These are phyloP conservation scores for Nakazawaea ishiwadae DNA, from an alignment of 805 yeast genomes.

Conservation along the genomic window DNA sequence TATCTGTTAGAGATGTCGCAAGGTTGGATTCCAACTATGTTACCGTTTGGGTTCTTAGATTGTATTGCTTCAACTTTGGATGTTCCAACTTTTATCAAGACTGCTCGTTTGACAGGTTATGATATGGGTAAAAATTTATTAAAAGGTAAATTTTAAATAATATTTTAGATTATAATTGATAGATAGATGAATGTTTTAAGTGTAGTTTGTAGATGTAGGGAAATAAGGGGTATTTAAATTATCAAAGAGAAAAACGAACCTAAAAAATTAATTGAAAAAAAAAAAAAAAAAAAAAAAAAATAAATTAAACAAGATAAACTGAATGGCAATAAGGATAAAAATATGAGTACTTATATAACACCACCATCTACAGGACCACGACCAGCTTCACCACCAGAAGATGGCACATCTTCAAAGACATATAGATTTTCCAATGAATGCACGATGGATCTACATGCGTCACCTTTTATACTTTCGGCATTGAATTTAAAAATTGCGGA, in stretches of 20 bases:
- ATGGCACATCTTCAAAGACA: not conserved
- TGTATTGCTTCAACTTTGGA: conserved; percentile 79
- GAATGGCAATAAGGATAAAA: too few relatives aligned
- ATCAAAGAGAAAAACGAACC: too few relatives aligned
- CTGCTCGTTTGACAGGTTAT: conserved; percentile 68
- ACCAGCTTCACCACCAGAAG: not conserved
- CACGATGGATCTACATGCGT: conserved; percentile 5
- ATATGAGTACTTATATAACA: too few relatives aligned
- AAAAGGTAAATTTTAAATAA: conserved; percentile 67
- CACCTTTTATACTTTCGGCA: conserved; percentile 4
- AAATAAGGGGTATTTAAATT: too few relatives aligned
- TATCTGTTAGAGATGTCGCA: conserved; percentile 95
- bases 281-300: too few relatives aligned
- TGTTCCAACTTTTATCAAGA: conserved; percentile 58
- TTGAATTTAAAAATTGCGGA: not conserved
- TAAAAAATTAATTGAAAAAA: too few relatives aligned
- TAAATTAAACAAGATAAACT: too few relatives aligned
- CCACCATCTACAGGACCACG: too few relatives aligned
- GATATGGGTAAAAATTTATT: conserved; percentile 71
- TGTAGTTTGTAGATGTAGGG: too few relatives aligned
- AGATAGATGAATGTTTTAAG: too few relatives aligned
- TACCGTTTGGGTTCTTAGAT: conserved; percentile 91
- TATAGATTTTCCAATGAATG: conserved; percentile 1
- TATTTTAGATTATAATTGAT: too few relatives aligned
- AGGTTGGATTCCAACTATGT: conserved; percentile 98